A percentile compares a stretch with the other conserved stretches of the same genome.
phyloP scores from a whole-genome alignment of 129 eudicot genomes.

The Helianthus annuus region DNA sequence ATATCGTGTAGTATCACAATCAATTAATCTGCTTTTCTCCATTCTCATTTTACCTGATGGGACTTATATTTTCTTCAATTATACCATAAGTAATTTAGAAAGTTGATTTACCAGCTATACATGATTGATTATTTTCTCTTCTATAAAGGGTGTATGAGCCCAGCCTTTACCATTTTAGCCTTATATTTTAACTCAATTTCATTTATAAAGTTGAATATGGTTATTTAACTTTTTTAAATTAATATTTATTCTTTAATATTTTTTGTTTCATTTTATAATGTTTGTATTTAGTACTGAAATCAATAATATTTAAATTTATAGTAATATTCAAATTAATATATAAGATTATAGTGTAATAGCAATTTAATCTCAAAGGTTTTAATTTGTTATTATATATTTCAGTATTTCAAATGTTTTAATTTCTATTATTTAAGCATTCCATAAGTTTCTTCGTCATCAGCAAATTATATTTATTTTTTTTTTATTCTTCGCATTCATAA shows the following conservation, averaged over 20 bases:
- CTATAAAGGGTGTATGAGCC: not conserved
- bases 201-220: not conserved
- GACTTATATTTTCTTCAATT: conserved; percentile 8
- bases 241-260: not conserved
- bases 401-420: not conserved
- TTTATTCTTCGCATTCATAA: too few relatives aligned
- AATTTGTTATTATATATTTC: not conserved
- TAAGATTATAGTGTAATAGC: not conserved
- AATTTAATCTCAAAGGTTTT: not conserved
- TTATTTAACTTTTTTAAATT: not conserved
- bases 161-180: not conserved
- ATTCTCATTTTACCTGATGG: conserved; percentile 5
- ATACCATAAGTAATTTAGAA: not conserved
- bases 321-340: not conserved
- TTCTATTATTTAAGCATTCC: too few relatives aligned
- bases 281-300: not conserved
- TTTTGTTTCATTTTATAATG: not conserved
- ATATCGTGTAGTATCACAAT: too few relatives aligned
- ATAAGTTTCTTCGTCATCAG: not conserved
- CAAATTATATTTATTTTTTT: not conserved
- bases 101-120: not conserved
- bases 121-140: conserved; percentile 4
- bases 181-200: not conserved
- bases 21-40: not conserved
- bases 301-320: not conserved